Percentiles rank a stretch among this genome's conserved stretches.
Conservation (phyloP, 345 rosid genomes). For the Crucihimalaya himalaica region DNA sequence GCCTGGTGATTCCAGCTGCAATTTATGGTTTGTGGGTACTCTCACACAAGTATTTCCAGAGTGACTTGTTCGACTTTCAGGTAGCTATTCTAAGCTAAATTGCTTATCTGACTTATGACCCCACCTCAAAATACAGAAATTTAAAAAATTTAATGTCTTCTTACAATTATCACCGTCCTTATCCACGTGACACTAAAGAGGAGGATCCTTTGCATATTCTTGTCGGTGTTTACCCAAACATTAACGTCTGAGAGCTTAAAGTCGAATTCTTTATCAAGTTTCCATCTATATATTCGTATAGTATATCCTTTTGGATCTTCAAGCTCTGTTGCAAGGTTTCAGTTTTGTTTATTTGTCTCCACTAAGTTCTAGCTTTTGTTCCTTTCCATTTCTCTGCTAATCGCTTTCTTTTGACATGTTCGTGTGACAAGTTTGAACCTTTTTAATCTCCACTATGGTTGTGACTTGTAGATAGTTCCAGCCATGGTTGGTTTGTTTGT, state of each 20-base stretch:
- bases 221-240: neutral
- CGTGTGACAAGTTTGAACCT: neutral
- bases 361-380: neutral
- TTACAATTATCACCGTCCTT: neutral
- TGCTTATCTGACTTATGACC: neutral
- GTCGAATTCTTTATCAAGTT: neutral
- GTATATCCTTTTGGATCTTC: no score
- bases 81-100: slow-evolving; percentile 39
- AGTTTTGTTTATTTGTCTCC: neutral
- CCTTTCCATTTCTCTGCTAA: neutral
- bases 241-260: neutral
- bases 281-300: neutral
- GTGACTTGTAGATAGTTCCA: slow-evolving; percentile 62
- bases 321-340: neutral
- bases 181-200: no score
- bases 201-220: neutral
- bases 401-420: neutral
- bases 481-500: slow-evolving; percentile 93
- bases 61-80: slow-evolving; percentile 81
- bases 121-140: neutral
- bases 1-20: slow-evolving; percentile 80
- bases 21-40: slow-evolving; percentile 77
- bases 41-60: slow-evolving; percentile 61
- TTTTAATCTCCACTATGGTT: neutral
- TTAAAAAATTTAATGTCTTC: neutral